A percentile compares a stretch with the other conserved stretches of the same genome.
These are phyloP conservation scores for Xylariaceae sp. DNA, from an alignment of 2,329 filamentous ascomycete genomes.

Conservation along the genomic window DNA sequence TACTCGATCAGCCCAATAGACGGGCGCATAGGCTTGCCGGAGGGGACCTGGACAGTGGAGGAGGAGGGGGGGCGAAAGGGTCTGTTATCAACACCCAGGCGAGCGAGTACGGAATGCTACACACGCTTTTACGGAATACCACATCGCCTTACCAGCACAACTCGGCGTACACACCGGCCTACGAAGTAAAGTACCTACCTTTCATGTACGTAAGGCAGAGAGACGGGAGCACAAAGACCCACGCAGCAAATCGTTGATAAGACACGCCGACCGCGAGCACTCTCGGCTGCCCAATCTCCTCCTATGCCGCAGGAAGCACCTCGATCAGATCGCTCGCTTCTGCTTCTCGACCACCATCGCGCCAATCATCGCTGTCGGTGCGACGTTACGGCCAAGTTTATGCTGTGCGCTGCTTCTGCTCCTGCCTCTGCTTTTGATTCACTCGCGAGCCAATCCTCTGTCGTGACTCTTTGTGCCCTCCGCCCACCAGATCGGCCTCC, in stretches of 20 bases:
- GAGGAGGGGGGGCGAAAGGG: too few species aligned
- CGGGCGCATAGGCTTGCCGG: not conserved
- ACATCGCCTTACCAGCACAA: not conserved
- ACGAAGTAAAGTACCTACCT: not conserved
- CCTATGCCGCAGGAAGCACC: not conserved
- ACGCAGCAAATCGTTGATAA: slow-evolving; percentile 23
- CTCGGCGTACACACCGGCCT: too few species aligned
- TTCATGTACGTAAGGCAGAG: not conserved
- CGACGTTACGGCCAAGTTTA: not conserved
- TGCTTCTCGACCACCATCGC: slow-evolving; percentile 14
- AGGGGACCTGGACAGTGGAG: not conserved
- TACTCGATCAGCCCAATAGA: not conserved
- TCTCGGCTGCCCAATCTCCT: slow-evolving; percentile 5
- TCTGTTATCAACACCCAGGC: not conserved
- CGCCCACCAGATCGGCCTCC: not conserved
- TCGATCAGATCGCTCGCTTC: not conserved
- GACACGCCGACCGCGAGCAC: not conserved
- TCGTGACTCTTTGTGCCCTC: not conserved
- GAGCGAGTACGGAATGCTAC: not conserved
- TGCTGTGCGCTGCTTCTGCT: not conserved
- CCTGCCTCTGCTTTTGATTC: not conserved
- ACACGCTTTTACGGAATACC: not conserved
- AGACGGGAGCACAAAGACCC: slow-evolving; percentile 2
- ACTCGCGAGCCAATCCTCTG: not conserved
- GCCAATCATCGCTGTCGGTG: slow-evolving; percentile 13